Base-by-base conservation (phyloP, 768 basidiomycete genomes). In the Leucocoprinus birnbaumii region DNA sequence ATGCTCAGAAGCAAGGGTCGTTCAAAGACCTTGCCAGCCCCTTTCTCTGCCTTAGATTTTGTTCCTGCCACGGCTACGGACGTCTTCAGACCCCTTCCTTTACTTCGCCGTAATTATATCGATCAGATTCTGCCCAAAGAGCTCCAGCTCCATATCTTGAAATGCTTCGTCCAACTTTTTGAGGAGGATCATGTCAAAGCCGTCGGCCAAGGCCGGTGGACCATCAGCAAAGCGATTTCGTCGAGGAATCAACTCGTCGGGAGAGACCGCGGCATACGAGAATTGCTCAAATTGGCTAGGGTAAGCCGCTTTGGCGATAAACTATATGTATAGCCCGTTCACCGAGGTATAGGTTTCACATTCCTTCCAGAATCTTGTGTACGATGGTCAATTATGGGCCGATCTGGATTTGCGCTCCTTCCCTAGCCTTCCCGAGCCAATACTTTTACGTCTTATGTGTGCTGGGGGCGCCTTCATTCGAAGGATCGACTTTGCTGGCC, bases 361-460 rank as follows among this genome's bases (percentile, higher is more conserved):
- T 65, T 63, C 75, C 9, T 96, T 93, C 92, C 84, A 80, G 50
- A 66, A 72, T 2, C 80, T 94, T 37, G 83, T 86, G 22, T 84
- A 86, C 61, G 94, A 96, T 66, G 93, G 93, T 13, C 89, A 93
- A 63, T 76, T 95, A n/a, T 95, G 94, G 94, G 63, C 70, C 42
- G 65, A 78, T 53, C 73, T 91, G 31, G 79, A 89, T 64, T 73
- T 93, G 31, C 77, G 67, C 18, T 68, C 83, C 1, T 88, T 90
- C 65, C 82, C 88, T 13, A 72, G 75, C 35, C 65, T 86, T 6
- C 77, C 86, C 11, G 62, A 74, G 44, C 65, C 70, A 21, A 69
- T 85, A 48, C 64, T 93, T 37, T 58, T 75, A 34, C 79, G 78
- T 35, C 69, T 95, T 25, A 71, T 82, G 37, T 62, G 75, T 22